A percentile compares a stretch with the other conserved stretches of the same genome.
These are phyloP conservation scores for Taxawa tesnikishii DNA, from an alignment of 2,329 filamentous ascomycete species.

Conservation along the genomic window DNA sequence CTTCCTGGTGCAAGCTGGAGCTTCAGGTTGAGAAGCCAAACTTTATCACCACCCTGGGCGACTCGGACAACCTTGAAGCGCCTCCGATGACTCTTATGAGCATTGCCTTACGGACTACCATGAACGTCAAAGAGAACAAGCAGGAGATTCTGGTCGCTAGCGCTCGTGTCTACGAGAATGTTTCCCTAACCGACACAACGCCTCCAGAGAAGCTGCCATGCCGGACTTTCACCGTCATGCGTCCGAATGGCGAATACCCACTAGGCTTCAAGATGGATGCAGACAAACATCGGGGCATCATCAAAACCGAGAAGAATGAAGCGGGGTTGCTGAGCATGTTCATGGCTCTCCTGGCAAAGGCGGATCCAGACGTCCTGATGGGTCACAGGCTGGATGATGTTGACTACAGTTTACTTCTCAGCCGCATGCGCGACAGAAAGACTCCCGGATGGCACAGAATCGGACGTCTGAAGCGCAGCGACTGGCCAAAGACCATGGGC, in stretches of 20 bases:
- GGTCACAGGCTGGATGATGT: slow-evolving; percentile 96
- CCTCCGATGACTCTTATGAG: slow-evolving; percentile 96
- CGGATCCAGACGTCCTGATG: slow-evolving; percentile 86
- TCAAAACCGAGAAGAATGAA: slow-evolving; percentile 75
- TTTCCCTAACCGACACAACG: slow-evolving; percentile 77
- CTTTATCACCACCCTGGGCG: slow-evolving; percentile 58
- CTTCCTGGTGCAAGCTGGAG: slow-evolving; percentile 95
- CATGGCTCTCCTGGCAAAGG: slow-evolving; percentile 72
- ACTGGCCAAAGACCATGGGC: slow-evolving; percentile 80
- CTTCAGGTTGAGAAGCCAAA: slow-evolving; percentile 69
- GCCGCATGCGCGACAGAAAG: slow-evolving; percentile 76
- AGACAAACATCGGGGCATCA: slow-evolving; percentile 60
- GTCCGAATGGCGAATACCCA: slow-evolving; percentile 70
- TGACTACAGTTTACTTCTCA: slow-evolving; percentile 84
- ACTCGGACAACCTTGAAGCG: slow-evolving; percentile 68
- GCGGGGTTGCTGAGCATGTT: slow-evolving; percentile 78
- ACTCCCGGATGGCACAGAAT: slow-evolving; percentile 91
- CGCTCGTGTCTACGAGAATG: slow-evolving; percentile 82
- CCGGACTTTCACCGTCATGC: slow-evolving; percentile 82
- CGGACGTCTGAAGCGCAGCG: slow-evolving; percentile 66
- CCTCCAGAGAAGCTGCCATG: slow-evolving; percentile 80
- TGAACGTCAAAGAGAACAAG: slow-evolving; percentile 88
- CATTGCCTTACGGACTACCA: slow-evolving; percentile 71
- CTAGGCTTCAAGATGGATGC: slow-evolving; percentile 73
- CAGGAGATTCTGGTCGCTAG: slow-evolving; percentile 90